Conservation (phyloP, 2,329 filamentous ascomycete species). For the Phoma sp. region DNA sequence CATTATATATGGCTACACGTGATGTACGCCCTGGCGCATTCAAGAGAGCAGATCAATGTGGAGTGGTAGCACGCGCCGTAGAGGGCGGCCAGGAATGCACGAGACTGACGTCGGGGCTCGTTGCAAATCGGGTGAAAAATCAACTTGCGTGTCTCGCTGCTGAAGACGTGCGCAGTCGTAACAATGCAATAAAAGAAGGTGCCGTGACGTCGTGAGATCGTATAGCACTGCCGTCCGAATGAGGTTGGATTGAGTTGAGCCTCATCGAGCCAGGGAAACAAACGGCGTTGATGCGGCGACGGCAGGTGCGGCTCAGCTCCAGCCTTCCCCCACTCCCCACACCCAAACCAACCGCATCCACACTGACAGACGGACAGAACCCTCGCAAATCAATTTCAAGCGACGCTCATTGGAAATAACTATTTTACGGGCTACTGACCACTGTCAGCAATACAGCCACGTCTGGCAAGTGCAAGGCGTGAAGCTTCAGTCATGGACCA, state of each 20-base stretch:
- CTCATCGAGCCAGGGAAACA: conserved; percentile 8
- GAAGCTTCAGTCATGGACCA: no score
- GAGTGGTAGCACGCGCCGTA: neutral
- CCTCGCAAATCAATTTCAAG: no score
- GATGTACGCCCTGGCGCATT: conserved; percentile 2
- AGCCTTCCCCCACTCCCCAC: neutral
- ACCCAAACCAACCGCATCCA: neutral
- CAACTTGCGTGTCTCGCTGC: neutral
- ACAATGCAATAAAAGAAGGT: neutral
- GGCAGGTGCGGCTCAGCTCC: neutral
- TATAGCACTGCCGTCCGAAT: neutral
- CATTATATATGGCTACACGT: conserved; percentile 28
- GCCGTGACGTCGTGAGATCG: conserved; percentile 8
- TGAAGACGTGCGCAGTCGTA: neutral
- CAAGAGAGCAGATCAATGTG: neutral
- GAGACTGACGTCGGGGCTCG: neutral
- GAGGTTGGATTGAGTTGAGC: conserved; percentile 14
- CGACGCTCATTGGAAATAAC: no score
- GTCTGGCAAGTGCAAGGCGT: no score
- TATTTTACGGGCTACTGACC: no score
- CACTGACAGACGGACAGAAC: no score
- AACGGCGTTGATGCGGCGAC: conserved; percentile 9
- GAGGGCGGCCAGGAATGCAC: conserved; percentile 4
- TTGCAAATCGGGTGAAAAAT: neutral
- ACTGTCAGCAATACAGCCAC: no score